Conservation (phyloP, 768 basidiomycete genomes). For the Solioccasus polychromus region DNA sequence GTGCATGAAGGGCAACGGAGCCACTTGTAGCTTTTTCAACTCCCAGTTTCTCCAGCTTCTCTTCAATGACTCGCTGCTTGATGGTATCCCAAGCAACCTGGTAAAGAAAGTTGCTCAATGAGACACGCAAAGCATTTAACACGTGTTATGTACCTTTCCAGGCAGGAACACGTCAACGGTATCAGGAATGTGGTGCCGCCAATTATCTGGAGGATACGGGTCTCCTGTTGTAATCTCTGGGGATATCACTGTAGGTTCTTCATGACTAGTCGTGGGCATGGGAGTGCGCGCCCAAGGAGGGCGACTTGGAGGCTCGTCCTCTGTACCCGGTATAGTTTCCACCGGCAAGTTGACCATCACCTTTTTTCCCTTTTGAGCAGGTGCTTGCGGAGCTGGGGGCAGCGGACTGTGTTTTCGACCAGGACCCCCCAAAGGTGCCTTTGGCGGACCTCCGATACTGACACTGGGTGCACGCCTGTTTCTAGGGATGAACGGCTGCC, state of each 20-base stretch:
- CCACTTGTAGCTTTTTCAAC: conserved; percentile 61
- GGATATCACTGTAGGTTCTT: conserved; percentile 20
- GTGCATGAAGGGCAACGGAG: conserved; percentile 60
- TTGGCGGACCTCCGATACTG: conserved; percentile 85
- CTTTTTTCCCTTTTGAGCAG: conserved; percentile 59
- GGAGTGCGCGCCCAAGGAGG: conserved; percentile 64
- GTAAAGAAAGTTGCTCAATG: conserved; percentile 4
- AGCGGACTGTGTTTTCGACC: conserved; percentile 73
- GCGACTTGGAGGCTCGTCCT: conserved; percentile 39
- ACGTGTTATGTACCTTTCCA: conserved; percentile 54
- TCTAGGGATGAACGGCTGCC: conserved; percentile 55
- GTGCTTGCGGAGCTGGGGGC: conserved; percentile 33
- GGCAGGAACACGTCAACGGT: conserved; percentile 81
- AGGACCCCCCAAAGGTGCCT: conserved; percentile 79
- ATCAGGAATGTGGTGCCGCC: conserved; percentile 55
- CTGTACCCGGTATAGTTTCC: conserved; percentile 47
- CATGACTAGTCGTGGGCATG: conserved; percentile 37
- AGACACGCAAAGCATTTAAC: conserved; percentile 3
- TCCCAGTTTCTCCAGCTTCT: conserved; percentile 76
- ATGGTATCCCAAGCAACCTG: conserved; percentile 75
- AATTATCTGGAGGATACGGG: conserved; percentile 62
- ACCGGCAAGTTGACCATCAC: conserved; percentile 68
- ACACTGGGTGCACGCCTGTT: conserved; percentile 63
- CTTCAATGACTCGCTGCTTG: conserved; percentile 70
- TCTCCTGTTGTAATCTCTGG: conserved; percentile 47